These are phyloP conservation scores for Saccharomycopsis amapae DNA, from an alignment of 805 yeast genomes.

Conservation along the genomic window DNA sequence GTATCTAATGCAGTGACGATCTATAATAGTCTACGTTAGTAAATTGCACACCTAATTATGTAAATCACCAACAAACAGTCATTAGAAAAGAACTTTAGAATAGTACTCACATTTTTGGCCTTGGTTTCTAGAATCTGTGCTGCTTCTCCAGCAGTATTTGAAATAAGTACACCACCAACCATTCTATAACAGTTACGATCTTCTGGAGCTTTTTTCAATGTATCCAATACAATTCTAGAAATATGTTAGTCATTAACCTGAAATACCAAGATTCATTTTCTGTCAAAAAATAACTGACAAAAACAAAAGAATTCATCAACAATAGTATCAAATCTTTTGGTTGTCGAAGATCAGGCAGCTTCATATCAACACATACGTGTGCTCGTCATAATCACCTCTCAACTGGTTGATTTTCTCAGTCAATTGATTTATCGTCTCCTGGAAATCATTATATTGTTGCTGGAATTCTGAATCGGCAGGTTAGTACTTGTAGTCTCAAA, in stretches of 20 bases:
- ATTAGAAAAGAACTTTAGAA: not conserved
- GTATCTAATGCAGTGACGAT: slow-evolving; percentile 30
- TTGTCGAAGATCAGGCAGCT: too few species aligned
- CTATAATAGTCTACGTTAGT: slow-evolving; percentile 13
- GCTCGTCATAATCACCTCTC: slow-evolving; percentile 40
- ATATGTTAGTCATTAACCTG: too few species aligned
- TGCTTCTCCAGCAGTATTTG: slow-evolving; percentile 74
- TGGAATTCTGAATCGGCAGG: slow-evolving; percentile 36
- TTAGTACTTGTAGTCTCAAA: too few species aligned
- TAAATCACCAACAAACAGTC: not conserved
- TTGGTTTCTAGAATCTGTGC: slow-evolving; percentile 54
- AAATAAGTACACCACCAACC: slow-evolving; percentile 90
- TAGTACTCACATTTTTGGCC: slow-evolving; percentile 34
- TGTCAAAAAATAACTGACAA: too few species aligned
- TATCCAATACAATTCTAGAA: slow-evolving; percentile 46
- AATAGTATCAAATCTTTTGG: too few species aligned
- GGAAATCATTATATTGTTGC: slow-evolving; percentile 44
- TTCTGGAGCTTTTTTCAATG: slow-evolving; percentile 43
- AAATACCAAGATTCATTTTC: too few species aligned
- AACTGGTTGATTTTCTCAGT: slow-evolving; percentile 41
- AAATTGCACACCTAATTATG: too few species aligned
- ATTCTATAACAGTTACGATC: slow-evolving; percentile 81
- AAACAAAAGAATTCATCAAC: too few species aligned
- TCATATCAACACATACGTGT: slow-evolving; percentile 21
- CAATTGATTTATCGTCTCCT: slow-evolving; percentile 40